Percentiles rank a stretch among this genome's conserved stretches.
Conservation (phyloP, 768 basidiomycete genomes). For the Trametes meyenii region DNA sequence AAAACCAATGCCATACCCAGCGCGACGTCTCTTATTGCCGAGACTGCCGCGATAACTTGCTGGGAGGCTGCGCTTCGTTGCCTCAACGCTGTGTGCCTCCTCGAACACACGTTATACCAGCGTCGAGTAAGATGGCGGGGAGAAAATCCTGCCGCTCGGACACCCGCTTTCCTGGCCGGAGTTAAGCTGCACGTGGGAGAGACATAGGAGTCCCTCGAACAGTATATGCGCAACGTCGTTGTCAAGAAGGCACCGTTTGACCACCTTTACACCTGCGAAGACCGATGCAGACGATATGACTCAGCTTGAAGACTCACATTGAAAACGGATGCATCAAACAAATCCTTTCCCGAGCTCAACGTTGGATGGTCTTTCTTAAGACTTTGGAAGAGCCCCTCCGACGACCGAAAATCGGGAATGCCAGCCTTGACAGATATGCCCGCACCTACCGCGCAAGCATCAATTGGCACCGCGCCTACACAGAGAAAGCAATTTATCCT, state of each 20-base stretch:
- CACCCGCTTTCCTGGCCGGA: neutral
- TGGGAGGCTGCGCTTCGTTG: no score
- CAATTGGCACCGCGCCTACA: conserved; percentile 5
- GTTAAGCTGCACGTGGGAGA: neutral
- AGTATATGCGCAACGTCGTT: conserved; percentile 6
- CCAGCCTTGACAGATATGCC: conserved; percentile 87
- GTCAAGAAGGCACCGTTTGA: neutral
- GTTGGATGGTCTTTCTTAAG: conserved; percentile 78
- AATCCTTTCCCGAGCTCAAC: conserved; percentile 77
- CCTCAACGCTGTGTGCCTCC: no score
- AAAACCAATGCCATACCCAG: no score
- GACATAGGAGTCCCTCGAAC: neutral
- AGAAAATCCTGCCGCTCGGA: neutral
- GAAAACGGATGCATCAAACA: conserved; percentile 91
- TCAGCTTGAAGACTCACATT: conserved; percentile 53
- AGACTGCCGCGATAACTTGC: no score
- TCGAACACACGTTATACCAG: neutral
- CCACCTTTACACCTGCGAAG: neutral
- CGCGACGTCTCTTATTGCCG: no score
- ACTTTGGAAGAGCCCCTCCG: conserved; percentile 77
- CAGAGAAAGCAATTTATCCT: conserved; percentile 32
- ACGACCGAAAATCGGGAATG: conserved; percentile 88
- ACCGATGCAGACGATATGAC: neutral
- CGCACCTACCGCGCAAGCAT: conserved; percentile 55
- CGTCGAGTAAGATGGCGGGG: neutral